Percentiles rank a stretch among this genome's conserved stretches.
phyloP scores from a whole-genome alignment of 768 basidiomycete genomes.

The Lentinula boryana region DNA sequence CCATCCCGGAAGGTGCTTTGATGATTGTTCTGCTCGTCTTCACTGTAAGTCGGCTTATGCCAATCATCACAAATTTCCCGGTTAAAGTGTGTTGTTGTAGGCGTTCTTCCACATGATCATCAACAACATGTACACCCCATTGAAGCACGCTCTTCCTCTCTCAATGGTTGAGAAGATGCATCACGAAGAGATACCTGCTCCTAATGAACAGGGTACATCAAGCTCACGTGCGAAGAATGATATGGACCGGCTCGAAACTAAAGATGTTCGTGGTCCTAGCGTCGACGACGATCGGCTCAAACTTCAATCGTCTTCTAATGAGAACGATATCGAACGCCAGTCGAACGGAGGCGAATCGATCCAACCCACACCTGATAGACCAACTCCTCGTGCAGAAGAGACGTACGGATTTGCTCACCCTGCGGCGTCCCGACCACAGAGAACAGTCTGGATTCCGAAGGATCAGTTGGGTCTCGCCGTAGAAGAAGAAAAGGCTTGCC shows the following conservation, averaged over 20 bases:
- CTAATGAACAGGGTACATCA: neutral
- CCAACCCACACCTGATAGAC: constrained; percentile 7
- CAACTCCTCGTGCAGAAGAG: constrained; percentile 21
- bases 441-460: constrained; percentile 78
- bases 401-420: constrained; percentile 85
- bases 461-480: constrained; percentile 63
- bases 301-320: neutral
- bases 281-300: constrained; percentile 3
- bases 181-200: constrained; percentile 19
- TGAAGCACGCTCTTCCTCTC: constrained; percentile 70
- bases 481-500: constrained; percentile 56
- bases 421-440: constrained; percentile 66
- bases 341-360: constrained; percentile 5
- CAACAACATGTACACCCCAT: constrained; percentile 74
- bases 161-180: constrained; percentile 69
- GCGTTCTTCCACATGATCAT: constrained; percentile 69
- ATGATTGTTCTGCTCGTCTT: constrained; percentile 82
- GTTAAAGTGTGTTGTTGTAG: constrained; percentile 24
- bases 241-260: neutral
- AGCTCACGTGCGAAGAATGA: neutral
- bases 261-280: neutral
- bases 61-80: neutral
- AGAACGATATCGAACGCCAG: neutral
- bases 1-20: constrained; percentile 70
- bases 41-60: constrained; percentile 53